A percentile compares a stretch with the other conserved stretches of the same genome.
Evolutionary conservation across 1,284 basidiomycete species (phyloP).

Genomic region (Apiotrichum gamsii): DNA sequence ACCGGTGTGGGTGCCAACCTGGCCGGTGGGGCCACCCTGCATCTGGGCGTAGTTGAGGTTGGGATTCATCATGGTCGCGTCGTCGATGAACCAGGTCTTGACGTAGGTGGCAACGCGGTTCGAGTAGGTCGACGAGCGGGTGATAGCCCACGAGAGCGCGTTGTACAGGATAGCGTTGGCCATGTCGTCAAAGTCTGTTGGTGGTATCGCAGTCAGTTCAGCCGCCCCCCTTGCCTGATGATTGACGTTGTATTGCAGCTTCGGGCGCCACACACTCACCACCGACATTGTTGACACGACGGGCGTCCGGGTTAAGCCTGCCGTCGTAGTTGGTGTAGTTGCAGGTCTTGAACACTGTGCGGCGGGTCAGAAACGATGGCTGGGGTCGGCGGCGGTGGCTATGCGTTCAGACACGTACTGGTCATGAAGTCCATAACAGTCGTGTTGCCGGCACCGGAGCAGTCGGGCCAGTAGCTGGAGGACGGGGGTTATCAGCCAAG

Average conservation of each 20-base stretch:
- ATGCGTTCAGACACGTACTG: slow-evolving; percentile 17
- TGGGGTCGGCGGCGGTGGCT: too few species aligned
- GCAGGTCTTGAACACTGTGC: slow-evolving; percentile 11
- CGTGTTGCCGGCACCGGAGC: slow-evolving; percentile 20
- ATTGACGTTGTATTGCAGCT: too few species aligned
- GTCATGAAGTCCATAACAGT: slow-evolving; percentile 16
- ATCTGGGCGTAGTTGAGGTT: slow-evolving; percentile 63
- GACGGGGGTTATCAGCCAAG: too few species aligned
- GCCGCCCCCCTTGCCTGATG: too few species aligned
- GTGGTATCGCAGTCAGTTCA: too few species aligned
- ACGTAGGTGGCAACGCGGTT: slow-evolving; percentile 15
- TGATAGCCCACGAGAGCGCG: slow-evolving; percentile 55
- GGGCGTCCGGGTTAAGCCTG: slow-evolving; percentile 60
- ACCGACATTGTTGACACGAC: slow-evolving; percentile 54
- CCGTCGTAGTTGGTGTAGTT: slow-evolving; percentile 49
- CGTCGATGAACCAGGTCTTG: slow-evolving; percentile 52
- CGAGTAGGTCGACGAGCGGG: slow-evolving; percentile 39
- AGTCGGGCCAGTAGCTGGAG: slow-evolving; percentile 22
- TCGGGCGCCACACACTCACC: too few species aligned
- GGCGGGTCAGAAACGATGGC: neutral
- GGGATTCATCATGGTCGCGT: slow-evolving; percentile 59
- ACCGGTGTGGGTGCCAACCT: slow-evolving; percentile 23
- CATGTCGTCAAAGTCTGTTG: slow-evolving; percentile 54
- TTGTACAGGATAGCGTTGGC: slow-evolving; percentile 61
- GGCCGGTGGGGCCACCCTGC: slow-evolving; percentile 53